Conservation (phyloP, 2,329 filamentous ascomycete species). For the Penicillium griseofulvum region DNA sequence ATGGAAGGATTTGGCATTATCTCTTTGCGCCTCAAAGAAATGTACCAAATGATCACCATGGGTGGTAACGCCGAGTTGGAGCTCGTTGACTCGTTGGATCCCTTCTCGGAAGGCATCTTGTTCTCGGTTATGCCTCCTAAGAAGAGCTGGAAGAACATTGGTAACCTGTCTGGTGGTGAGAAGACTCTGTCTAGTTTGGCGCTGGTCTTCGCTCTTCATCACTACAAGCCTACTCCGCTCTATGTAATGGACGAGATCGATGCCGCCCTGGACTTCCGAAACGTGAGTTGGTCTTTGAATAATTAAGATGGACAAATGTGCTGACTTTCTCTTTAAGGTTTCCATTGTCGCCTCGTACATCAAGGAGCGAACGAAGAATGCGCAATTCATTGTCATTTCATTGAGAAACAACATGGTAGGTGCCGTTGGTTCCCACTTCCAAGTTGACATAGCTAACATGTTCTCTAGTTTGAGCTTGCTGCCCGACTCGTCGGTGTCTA, state of each 20-base stretch:
- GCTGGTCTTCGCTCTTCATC: conserved; percentile 94
- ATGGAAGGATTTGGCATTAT: conserved; percentile 97
- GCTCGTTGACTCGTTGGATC: conserved; percentile 91
- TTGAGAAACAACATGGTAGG: conserved; percentile 89
- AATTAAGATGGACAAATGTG: background rate
- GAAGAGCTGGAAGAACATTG: conserved; percentile 99
- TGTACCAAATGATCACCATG: conserved; percentile 99
- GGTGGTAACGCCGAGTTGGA: conserved; percentile 97
- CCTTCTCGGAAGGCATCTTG: conserved; percentile 92
- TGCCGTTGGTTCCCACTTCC: background rate
- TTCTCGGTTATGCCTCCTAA: conserved; percentile 99
- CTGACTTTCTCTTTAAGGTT: conserved; percentile 55
- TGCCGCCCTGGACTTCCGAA: conserved; percentile 94
- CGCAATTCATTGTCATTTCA: conserved; percentile 98
- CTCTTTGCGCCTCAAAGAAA: conserved; percentile 92
- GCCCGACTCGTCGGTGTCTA: conserved; percentile 93
- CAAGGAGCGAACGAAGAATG: conserved; percentile 98
- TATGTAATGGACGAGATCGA: conserved; percentile 99
- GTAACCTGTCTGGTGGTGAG: conserved; percentile 91
- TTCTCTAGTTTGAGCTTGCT: conserved; percentile 79
- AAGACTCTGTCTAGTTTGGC: conserved; percentile 94
- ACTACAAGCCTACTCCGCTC: conserved; percentile 94
- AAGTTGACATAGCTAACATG: conserved; percentile 5
- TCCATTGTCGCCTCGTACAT: conserved; percentile 98
- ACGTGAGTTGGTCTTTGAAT: conserved; percentile 63